Evolutionary conservation across 2,329 filamentous ascomycete species (phyloP), one percentile per base, ranked within the genome.

Genomic region (Blastomyces parvus): DNA sequence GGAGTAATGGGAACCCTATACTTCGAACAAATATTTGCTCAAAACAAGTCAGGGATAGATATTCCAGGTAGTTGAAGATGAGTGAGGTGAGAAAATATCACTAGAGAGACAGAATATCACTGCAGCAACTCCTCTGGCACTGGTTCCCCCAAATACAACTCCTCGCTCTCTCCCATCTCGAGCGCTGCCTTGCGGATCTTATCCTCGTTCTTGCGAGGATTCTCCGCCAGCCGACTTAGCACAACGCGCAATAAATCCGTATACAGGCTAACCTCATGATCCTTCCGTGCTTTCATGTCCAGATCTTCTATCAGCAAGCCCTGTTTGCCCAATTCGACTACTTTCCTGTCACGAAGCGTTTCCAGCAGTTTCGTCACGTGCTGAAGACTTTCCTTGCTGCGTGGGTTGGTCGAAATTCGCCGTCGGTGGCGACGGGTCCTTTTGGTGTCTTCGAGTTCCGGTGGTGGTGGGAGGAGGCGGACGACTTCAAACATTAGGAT

Each of bases 401-500:
- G 74, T 0, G 78, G 75, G 0, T 74, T 75, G 13, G 70, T 70
- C 38, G 75, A 74, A 27, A 79, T 66, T 27, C 78, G 74, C 7
- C 78, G 71, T 38, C 60, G 60, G 5, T 48, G 40, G 42, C 79
- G 74, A 44, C 75, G 74, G 65, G 75, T 70, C 60, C 73, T 71
- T 50, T 72, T 69, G 63, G 72, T 70, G 48, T 72, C 65, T 60
- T 70, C 52, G 53, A 73, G 73, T 6, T 74, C 74, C n/a, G 71
- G 72, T 17, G 62, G 58, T 25, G 59, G 52, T 14, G 66, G 66
- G 14, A 76, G 73, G 55, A 78, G 71, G 4, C 80, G 77, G 22
- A 81, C 77, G 52, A 84, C 73, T 66, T 82, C 79, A 46, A 83
- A 73, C 38, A 81, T 71, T 62, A 84, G 74, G 66, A 79, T 74